Evolutionary conservation across 164 flowering plant species (phyloP).

Genomic region (Stephania yunnanensis): DNA sequence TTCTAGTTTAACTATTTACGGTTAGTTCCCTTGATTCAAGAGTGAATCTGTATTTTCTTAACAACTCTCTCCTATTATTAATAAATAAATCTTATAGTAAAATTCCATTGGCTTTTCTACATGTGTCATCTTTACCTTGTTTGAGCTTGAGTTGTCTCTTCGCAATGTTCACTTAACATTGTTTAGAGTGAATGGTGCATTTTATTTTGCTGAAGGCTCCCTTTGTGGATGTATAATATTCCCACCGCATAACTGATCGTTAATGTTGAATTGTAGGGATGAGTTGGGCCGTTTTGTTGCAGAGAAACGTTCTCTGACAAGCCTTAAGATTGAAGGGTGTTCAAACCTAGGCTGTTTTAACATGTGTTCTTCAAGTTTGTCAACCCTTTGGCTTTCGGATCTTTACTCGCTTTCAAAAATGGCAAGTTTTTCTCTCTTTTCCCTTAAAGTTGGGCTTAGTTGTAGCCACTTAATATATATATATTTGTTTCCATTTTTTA

Average conservation of each 20-base stretch:
- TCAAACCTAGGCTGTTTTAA: constrained; percentile 58
- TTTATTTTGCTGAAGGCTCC: background rate
- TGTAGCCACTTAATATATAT: background rate
- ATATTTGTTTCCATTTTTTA: background rate
- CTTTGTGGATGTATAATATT: background rate
- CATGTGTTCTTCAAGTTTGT: constrained; percentile 65
- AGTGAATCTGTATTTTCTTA: background rate
- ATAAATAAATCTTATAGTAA: background rate
- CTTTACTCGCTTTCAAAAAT: constrained; percentile 73
- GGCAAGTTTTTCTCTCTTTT: constrained; percentile 32
- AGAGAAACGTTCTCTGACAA: constrained; percentile 63
- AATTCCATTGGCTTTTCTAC: background rate
- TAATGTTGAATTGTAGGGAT: constrained; percentile 49
- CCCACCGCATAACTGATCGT: background rate
- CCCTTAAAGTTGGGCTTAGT: background rate
- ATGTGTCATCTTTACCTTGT: background rate
- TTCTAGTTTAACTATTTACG: background rate
- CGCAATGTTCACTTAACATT: background rate
- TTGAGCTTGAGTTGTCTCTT: background rate
- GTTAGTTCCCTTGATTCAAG: background rate
- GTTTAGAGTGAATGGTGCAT: background rate
- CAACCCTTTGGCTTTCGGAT: constrained; percentile 88
- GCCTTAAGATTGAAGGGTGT: constrained; percentile 92
- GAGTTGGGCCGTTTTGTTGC: constrained; percentile 90
- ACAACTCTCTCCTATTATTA: background rate